Evolutionary conservation across 139 green algal species (phyloP).

Genomic region (Haematococcus lacustris): DNA sequence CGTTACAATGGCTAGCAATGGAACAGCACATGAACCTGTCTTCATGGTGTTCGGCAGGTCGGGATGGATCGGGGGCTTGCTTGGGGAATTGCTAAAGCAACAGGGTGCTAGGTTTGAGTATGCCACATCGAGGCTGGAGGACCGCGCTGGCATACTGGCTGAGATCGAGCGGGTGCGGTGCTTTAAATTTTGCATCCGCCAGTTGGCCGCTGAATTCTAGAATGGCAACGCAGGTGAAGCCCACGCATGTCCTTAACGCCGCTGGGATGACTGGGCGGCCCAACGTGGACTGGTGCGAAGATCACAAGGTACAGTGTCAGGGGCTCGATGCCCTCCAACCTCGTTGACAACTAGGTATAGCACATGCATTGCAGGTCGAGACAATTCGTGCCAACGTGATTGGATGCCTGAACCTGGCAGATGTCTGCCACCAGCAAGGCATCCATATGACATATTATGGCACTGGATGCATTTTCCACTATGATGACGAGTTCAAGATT

Average conservation of each 20-base stretch:
- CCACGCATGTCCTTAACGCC: conserved; percentile 92
- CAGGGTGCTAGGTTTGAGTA: conserved; percentile 79
- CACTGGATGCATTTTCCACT: conserved; percentile 98
- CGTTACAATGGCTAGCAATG: too few species aligned
- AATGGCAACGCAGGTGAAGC: conserved; percentile 60
- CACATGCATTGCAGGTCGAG: conserved; percentile 81
- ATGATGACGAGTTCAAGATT: conserved; percentile 79
- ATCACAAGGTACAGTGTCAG: conserved; percentile 67
- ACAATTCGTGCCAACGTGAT: conserved; percentile 92
- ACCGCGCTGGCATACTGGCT: conserved; percentile 66
- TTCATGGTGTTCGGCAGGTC: conserved; percentile 85
- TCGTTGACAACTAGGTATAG: conserved; percentile 64
- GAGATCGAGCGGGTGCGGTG: conserved; percentile 78
- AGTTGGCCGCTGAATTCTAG: background rate
- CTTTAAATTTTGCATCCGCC: background rate
- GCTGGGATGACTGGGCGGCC: conserved; percentile 90
- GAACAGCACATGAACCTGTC: conserved; percentile 15
- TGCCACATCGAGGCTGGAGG: conserved; percentile 75
- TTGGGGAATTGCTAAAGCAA: conserved; percentile 69
- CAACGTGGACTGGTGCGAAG: conserved; percentile 98
- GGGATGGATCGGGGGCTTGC: conserved; percentile 85
- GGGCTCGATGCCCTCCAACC: background rate
- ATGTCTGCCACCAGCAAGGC: conserved; percentile 51
- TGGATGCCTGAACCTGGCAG: conserved; percentile 87
- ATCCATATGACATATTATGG: conserved; percentile 95